Conservation (phyloP, 805 yeast species). For the Wickerhamomyces queroliae region DNA sequence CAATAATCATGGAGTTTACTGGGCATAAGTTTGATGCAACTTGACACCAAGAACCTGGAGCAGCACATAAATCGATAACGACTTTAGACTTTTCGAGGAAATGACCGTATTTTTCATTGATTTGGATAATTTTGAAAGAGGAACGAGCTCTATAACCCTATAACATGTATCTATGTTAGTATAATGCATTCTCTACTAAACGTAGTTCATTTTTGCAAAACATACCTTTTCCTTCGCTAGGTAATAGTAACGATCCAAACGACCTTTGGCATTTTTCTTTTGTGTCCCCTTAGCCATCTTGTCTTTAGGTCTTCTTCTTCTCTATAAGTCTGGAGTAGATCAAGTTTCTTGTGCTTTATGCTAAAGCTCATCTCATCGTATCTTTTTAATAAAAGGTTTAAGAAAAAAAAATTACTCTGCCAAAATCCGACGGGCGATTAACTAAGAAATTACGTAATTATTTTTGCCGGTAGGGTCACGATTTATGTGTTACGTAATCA, state of each 20-base stretch:
- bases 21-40: constrained; percentile 95
- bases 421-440: constrained; percentile 3
- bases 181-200: too few relatives aligned
- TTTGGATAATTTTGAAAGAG: constrained; percentile 89
- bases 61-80: constrained; percentile 97
- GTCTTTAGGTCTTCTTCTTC: not conserved
- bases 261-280: constrained; percentile 96
- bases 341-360: constrained; percentile 5
- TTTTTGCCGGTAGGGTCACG: too few relatives aligned
- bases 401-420: constrained; percentile 3
- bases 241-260: constrained; percentile 94
- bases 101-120: constrained; percentile 95
- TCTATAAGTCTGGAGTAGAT: constrained; percentile 5
- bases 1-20: constrained; percentile 85
- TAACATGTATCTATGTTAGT: constrained; percentile 1
- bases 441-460: constrained; percentile 1
- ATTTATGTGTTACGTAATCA: too few relatives aligned
- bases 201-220: too few relatives aligned
- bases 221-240: constrained; percentile 84
- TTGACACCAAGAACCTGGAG: constrained; percentile 99
- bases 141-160: constrained; percentile 97
- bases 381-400: constrained; percentile 5
- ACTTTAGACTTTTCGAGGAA: constrained; percentile 92
- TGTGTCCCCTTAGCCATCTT: constrained; percentile 78
- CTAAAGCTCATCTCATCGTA: constrained; percentile 6